Evolutionary conservation across 768 basidiomycete species (phyloP), one percentile per base, ranked within the genome.

Genomic region (Ramaria sp.): DNA sequence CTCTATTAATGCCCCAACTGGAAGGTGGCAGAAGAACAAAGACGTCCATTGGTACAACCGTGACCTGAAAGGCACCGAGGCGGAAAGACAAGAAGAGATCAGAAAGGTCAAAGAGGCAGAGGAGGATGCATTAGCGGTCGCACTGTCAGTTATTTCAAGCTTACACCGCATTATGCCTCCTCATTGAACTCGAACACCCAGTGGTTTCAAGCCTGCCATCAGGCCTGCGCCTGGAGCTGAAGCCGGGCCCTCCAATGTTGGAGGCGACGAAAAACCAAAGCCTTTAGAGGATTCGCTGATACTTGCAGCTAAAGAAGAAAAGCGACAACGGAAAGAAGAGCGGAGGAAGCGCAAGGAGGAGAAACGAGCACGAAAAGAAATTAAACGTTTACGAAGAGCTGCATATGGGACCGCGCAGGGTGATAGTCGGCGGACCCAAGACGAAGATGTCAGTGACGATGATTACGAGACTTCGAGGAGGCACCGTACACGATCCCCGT

Each of bases 1-100:
- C 65, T 88, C 88, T 51, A 80, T 96, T 70, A 94, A 94, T 63
- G 94, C 94, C 2, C 94, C 94, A 0, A 89, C 89, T 1, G 94
- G 94, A 1, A 75, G 94, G 45, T 98, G 94, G 94, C 94, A 96
- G 70, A 94, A 94, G 70, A 91, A 92, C 72, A 92, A 94, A 66
- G 94, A 98, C 63, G 71, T 98, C 15, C 93, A 95, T 62, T 98
- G 94, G 94, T 98, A 95, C 65, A 79, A 72, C 61, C 81, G 93
- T 27, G 89, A 92, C 4, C 25, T 57, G 32, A 62, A 64, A 1
- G 58, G 62, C 13, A 61, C 60, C 3, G 78, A 78, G 13, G 65
- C 66, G 10, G 79, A 81, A 58, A 72, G 78, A 52, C 61, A 51
- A 0, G 90, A 85, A 57, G 94, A 97, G 70, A 83, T 96, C 30